Percentiles rank a stretch among this genome's conserved stretches.
Evolutionary conservation across 495 filamentous ascomycete species (phyloP).

Genomic region (Glutinoglossum americanum): DNA sequence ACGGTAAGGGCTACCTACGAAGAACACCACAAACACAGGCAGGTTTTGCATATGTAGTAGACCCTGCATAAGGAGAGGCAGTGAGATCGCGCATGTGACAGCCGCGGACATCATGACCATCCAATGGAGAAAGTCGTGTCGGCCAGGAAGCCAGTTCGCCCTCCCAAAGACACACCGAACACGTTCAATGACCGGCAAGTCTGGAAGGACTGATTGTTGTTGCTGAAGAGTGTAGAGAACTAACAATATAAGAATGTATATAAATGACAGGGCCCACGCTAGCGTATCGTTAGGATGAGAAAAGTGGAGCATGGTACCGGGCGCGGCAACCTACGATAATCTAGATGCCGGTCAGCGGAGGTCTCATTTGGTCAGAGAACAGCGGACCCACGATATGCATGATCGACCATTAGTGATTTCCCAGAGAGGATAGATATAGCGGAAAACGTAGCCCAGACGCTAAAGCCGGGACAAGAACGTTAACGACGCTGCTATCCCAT

Average conservation of each 20-base stretch:
- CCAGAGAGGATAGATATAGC: neutral
- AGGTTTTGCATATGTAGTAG: neutral
- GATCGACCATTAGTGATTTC: neutral
- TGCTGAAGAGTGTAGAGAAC: neutral
- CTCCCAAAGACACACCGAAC: neutral
- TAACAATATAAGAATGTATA: neutral
- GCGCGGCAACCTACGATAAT: neutral
- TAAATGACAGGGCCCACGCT: neutral
- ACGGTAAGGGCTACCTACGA: neutral
- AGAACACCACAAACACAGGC: neutral
- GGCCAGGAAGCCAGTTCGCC: neutral
- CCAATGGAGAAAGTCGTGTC: neutral
- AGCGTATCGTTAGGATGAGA: neutral
- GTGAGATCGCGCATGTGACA: neutral
- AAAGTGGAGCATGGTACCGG: neutral
- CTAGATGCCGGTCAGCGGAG: neutral
- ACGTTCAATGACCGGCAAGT: neutral
- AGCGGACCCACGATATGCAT: neutral
- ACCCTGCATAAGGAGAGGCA: neutral
- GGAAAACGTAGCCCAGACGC: neutral
- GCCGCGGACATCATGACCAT: neutral
- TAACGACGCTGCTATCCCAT: neutral
- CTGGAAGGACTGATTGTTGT: neutral
- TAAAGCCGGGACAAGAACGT: neutral
- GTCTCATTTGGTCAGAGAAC: neutral